A percentile compares a stretch with the other conserved stretches of the same genome.
phyloP scores from a whole-genome alignment of 208 protist species.

The Leishmania arabica region DNA sequence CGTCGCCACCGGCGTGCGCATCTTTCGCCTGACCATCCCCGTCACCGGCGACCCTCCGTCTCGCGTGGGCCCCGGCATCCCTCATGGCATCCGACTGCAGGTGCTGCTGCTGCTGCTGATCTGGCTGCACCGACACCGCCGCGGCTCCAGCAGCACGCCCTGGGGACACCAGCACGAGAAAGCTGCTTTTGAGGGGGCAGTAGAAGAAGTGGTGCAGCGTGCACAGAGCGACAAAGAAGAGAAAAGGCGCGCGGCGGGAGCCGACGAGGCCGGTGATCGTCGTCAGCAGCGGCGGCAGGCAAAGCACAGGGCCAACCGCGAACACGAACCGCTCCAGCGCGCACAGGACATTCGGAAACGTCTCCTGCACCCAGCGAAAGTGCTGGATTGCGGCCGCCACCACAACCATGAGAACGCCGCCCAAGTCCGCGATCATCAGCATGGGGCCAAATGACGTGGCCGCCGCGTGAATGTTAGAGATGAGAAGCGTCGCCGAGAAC shows the following conservation, averaged over 20 bases:
- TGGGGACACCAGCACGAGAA: slow-evolving; percentile 34
- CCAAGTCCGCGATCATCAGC: slow-evolving; percentile 62
- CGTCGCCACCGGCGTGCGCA: neutral
- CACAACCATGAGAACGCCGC: slow-evolving; percentile 39
- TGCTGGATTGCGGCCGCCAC: slow-evolving; percentile 64
- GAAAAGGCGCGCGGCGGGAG: slow-evolving; percentile 66
- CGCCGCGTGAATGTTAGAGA: slow-evolving; percentile 70
- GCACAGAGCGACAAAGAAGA: slow-evolving; percentile 65
- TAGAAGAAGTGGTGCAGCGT: slow-evolving; percentile 74
- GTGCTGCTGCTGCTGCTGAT: neutral
- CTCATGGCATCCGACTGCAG: slow-evolving; percentile 3
- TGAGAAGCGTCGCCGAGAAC: slow-evolving; percentile 59
- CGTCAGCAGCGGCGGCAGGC: slow-evolving; percentile 70
- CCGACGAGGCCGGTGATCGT: slow-evolving; percentile 67
- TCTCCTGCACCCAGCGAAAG: slow-evolving; percentile 85
- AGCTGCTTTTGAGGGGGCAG: slow-evolving; percentile 77
- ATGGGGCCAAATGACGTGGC: slow-evolving; percentile 63
- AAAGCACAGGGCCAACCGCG: slow-evolving; percentile 58
- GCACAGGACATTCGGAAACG: slow-evolving; percentile 67
- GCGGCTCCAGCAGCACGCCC: neutral
- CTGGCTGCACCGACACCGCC: neutral
- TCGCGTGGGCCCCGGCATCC: slow-evolving; percentile 8
- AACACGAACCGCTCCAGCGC: slow-evolving; percentile 71
- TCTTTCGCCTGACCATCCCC: neutral
- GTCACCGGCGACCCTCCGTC: slow-evolving; percentile 5